Percentiles rank a stretch among this genome's conserved stretches.
phyloP scores from a whole-genome alignment of 2,329 filamentous ascomycete genomes.

The Chaetomium olivaceum region DNA sequence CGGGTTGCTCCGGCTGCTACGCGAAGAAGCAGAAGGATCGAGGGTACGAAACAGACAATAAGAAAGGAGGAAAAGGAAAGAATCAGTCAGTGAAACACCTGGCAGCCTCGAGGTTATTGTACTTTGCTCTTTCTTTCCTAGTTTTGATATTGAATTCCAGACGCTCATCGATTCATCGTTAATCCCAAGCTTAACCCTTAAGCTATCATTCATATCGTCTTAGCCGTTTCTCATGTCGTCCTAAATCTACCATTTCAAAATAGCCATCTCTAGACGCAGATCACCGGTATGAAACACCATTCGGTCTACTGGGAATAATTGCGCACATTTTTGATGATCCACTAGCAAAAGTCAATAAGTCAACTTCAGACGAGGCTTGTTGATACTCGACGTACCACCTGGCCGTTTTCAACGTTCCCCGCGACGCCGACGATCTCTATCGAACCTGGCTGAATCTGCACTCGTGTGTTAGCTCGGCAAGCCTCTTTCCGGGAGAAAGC shows the following conservation, averaged over 20 bases:
- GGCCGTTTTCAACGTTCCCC: constrained; percentile 79
- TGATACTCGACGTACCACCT: constrained; percentile 58
- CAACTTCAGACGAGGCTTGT: not conserved
- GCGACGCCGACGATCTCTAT: constrained; percentile 76
- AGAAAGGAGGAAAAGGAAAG: not conserved
- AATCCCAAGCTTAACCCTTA: not conserved
- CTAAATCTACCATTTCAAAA: not conserved
- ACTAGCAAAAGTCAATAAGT: constrained; percentile 43
- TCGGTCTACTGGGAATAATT: constrained; percentile 40
- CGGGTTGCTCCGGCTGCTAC: not conserved
- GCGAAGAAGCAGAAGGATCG: not conserved
- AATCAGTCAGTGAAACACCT: not conserved
- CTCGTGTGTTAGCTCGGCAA: constrained; percentile 16
- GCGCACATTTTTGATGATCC: constrained; percentile 63
- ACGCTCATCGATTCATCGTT: not conserved
- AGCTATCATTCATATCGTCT: not conserved
- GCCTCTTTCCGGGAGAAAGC: constrained; percentile 18
- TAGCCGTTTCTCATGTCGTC: not conserved
- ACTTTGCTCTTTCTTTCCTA: not conserved
- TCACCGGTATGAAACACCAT: not conserved
- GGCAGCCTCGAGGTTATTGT: not conserved
- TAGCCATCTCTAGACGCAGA: not conserved
- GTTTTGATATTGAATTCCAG: not conserved
- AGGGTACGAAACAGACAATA: not conserved
- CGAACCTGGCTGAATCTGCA: constrained; percentile 72